Evolutionary conservation across 2,329 filamentous ascomycete species (phyloP), one percentile per base, ranked within the genome.

Genomic region (Penicillium sp.): DNA sequence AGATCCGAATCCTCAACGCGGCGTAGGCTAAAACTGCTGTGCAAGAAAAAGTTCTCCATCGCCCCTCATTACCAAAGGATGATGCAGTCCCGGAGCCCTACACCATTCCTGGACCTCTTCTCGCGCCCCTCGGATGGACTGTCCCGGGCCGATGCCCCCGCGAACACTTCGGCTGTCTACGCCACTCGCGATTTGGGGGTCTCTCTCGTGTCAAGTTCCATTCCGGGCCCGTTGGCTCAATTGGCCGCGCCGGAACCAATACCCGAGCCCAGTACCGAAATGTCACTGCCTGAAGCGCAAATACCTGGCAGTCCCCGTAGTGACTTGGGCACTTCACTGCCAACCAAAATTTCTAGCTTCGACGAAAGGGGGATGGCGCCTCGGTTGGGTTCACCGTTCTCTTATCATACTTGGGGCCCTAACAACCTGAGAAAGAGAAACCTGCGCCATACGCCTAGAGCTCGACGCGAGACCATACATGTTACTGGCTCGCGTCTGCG

Each of bases 31-130:
- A 84, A 88, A 65, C 78, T 84, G 53, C 75, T 90, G 17, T 88
- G 86, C 73, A 87, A 85, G 71, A 81, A 83, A 65, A 87, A 87
- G 69, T 86, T 87, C 61, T 85, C 82, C 7, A 83, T 89, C 54
- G 84, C 86, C 41, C 85, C 86, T 21, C 86, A 89, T 69, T 89
- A 89, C 70, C 85, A 88, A 70, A 83, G 87, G 63, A 79, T 89
- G 67, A 78, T 89, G 64, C 82, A 84, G 64, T 84, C 82, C 44
- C 81, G 86, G 56, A 89, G 84, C 58, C 87, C 87, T 11, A 88
- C 86, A 26, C 87, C 87, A 3, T 82, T 86, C 67, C 73, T 73
- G 46, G 77, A 81, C 49, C 71, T 77, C 48, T 71, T 76, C 38
- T 69, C 74, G 17, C 70, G 66, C 19, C 70, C 75, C 8, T 71